These are phyloP conservation scores for Trametopsis cervina DNA, from an alignment of 768 basidiomycete genomes.

Conservation along the genomic window DNA sequence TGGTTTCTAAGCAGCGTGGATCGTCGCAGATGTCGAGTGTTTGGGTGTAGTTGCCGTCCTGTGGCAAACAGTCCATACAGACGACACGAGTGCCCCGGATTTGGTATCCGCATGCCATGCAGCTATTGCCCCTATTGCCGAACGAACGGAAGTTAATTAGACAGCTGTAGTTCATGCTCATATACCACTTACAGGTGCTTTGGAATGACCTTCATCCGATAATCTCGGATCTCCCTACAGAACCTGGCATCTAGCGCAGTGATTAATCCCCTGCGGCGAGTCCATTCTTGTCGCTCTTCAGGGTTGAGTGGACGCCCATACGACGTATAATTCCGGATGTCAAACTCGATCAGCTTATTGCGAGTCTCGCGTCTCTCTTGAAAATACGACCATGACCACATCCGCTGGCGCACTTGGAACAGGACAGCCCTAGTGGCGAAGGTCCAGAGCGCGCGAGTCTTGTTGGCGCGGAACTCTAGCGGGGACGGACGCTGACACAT, in stretches of 20 bases:
- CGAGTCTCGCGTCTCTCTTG: slow-evolving; percentile 23
- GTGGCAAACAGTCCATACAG: slow-evolving; percentile 12
- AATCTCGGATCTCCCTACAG: slow-evolving; percentile 19
- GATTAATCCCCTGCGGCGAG: slow-evolving; percentile 15
- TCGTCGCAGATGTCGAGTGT: slow-evolving; percentile 20
- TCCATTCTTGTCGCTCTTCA: slow-evolving; percentile 17
- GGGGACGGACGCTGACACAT: slow-evolving; percentile 25
- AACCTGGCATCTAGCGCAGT: slow-evolving; percentile 19
- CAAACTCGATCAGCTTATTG: slow-evolving; percentile 24
- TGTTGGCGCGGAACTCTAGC: slow-evolving; percentile 18
- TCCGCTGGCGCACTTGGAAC: slow-evolving; percentile 17
- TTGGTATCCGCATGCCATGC: slow-evolving; percentile 13
- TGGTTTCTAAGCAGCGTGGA: slow-evolving; percentile 6
- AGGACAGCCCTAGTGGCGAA: slow-evolving; percentile 24
- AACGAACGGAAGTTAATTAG: background rate
- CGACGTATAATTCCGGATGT: slow-evolving; percentile 20
- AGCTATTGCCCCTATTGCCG: slow-evolving; percentile 9
- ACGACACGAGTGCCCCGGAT: slow-evolving; percentile 12
- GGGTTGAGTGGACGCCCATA: slow-evolving; percentile 10
- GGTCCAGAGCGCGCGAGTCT: slow-evolving; percentile 25
- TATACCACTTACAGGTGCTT: slow-evolving; percentile 20
- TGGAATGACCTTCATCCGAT: slow-evolving; percentile 15
- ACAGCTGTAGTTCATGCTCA: background rate
- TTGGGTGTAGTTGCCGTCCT: slow-evolving; percentile 6
- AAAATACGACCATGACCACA: slow-evolving; percentile 28